phyloP scores from a whole-genome alignment of 2,329 filamentous ascomycete genomes.

The Nigrograna mackinnonii region DNA sequence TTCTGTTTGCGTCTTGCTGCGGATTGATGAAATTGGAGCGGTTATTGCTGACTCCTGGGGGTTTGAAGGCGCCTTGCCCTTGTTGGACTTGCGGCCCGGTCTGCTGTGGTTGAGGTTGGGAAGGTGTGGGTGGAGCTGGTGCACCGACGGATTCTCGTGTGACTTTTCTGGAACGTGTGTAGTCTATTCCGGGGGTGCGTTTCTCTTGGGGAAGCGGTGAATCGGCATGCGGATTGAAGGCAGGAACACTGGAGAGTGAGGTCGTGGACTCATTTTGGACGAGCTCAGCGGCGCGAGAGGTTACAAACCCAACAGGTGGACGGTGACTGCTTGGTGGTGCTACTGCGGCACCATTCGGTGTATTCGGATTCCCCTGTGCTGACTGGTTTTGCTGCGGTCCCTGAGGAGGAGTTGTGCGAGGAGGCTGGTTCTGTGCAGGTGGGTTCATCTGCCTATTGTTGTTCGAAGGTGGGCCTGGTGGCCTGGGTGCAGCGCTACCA shows the following conservation, averaged over 20 bases:
- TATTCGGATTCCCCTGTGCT: constrained; percentile 8
- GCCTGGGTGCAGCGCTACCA: constrained; percentile 20
- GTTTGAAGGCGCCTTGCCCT: constrained; percentile 14
- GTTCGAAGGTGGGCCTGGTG: constrained; percentile 1
- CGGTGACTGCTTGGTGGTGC: constrained; percentile 19
- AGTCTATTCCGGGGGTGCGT: constrained; percentile 86
- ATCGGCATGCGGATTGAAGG: constrained; percentile 54
- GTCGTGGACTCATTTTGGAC: constrained; percentile 38
- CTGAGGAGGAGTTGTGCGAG: constrained; percentile 27
- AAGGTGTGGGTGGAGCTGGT: constrained; percentile 17
- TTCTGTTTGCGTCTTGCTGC: constrained; percentile 48
- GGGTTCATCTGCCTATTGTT: constrained; percentile 11
- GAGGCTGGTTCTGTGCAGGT: constrained; percentile 20
- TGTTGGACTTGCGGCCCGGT: constrained; percentile 12
- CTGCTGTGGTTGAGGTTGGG: constrained; percentile 10
- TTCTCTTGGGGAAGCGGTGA: constrained; percentile 72
- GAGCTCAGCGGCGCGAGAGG: constrained; percentile 47
- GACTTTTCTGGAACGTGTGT: constrained; percentile 75
- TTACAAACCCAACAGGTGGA: constrained; percentile 49
- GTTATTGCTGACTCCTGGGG: constrained; percentile 7
- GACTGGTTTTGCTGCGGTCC: constrained; percentile 19
- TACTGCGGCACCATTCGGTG: constrained; percentile 3
- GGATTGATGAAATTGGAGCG: constrained; percentile 53
- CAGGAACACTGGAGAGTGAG: constrained; percentile 34
- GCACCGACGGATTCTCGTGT: constrained; percentile 50